These are phyloP conservation scores for Decorospora gaudefroyi DNA, from an alignment of 2,329 filamentous ascomycete genomes.

Conservation along the genomic window DNA sequence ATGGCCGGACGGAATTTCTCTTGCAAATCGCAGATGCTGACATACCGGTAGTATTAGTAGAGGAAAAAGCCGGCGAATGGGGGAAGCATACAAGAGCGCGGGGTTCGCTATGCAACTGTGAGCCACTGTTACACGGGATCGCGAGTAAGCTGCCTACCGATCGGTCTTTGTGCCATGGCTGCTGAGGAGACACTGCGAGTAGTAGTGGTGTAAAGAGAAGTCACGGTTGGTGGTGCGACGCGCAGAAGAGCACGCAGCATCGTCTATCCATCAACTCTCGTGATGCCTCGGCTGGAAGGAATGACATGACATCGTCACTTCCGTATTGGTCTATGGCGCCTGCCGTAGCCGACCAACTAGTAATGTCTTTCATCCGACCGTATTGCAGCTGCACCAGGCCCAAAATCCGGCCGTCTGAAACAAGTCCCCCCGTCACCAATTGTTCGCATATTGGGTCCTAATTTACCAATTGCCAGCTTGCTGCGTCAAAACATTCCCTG, in stretches of 20 bases:
- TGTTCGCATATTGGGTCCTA: constrained; percentile 21
- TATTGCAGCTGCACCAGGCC: constrained; percentile 1
- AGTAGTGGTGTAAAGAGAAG: neutral
- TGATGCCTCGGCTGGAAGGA: constrained; percentile 21
- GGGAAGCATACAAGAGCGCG: constrained; percentile 47
- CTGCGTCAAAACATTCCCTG: constrained; percentile 17
- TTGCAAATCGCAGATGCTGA: constrained; percentile 89
- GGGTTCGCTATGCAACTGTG: constrained; percentile 43
- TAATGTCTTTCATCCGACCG: neutral
- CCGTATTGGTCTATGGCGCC: constrained; percentile 12
- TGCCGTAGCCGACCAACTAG: constrained; percentile 5
- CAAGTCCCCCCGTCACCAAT: constrained; percentile 19
- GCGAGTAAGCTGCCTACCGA: constrained; percentile 34
- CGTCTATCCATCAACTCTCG: constrained; percentile 9
- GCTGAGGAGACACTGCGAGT: constrained; percentile 14
- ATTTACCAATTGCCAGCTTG: no score
- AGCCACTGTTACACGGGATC: constrained; percentile 24
- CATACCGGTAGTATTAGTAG: constrained; percentile 29
- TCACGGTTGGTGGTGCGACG: constrained; percentile 9
- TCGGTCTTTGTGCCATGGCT: constrained; percentile 39
- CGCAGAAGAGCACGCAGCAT: constrained; percentile 19
- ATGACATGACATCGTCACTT: constrained; percentile 16
- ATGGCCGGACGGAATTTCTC: constrained; percentile 88
- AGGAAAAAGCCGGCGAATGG: neutral
- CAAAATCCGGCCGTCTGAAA: constrained; percentile 15